phyloP scores from a whole-genome alignment of 176 grass and related monocot genomes.

The Eragrostis nindensis region DNA sequence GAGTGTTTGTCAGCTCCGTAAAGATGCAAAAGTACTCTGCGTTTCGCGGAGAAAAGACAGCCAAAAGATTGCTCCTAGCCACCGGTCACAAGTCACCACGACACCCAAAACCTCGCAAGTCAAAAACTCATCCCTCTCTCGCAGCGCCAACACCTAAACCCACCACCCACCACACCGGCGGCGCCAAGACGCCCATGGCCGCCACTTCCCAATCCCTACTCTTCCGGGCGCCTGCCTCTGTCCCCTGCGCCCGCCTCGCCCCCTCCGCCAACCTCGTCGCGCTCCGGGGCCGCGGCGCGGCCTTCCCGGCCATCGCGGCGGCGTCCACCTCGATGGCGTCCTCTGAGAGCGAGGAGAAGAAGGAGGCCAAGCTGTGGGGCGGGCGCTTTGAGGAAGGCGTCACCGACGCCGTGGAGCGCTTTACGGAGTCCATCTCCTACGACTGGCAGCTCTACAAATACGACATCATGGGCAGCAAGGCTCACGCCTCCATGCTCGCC shows the following conservation, averaged over 20 bases:
- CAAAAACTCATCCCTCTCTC: no score
- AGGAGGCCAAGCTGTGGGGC: constrained; percentile 77
- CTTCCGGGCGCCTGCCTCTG: constrained; percentile 25
- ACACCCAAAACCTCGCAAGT: no score
- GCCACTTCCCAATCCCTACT: constrained; percentile 50
- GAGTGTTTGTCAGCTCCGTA: no score
- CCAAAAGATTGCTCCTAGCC: no score
- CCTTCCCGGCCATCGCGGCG: constrained; percentile 29
- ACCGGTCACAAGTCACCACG: no score
- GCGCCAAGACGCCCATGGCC: constrained; percentile 33
- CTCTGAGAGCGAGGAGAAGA: constrained; percentile 54
- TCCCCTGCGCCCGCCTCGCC: background rate
- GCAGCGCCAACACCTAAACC: no score
- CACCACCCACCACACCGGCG: background rate
- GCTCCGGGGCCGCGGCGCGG: constrained; percentile 12
- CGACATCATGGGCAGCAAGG: constrained; percentile 94
- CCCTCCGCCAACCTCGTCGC: background rate
- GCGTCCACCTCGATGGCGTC: constrained; percentile 36
- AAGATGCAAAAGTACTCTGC: no score
- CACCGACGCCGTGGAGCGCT: constrained; percentile 77
- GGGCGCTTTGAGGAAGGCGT: constrained; percentile 76
- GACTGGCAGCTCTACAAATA: constrained; percentile 96
- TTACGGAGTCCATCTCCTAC: constrained; percentile 91
- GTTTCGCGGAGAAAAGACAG: no score
- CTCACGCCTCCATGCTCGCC: constrained; percentile 92